A percentile compares a stretch with the other conserved stretches of the same genome.
These are phyloP conservation scores for Tylopilus subfusipes DNA, from an alignment of 768 basidiomycete genomes.

Conservation along the genomic window DNA sequence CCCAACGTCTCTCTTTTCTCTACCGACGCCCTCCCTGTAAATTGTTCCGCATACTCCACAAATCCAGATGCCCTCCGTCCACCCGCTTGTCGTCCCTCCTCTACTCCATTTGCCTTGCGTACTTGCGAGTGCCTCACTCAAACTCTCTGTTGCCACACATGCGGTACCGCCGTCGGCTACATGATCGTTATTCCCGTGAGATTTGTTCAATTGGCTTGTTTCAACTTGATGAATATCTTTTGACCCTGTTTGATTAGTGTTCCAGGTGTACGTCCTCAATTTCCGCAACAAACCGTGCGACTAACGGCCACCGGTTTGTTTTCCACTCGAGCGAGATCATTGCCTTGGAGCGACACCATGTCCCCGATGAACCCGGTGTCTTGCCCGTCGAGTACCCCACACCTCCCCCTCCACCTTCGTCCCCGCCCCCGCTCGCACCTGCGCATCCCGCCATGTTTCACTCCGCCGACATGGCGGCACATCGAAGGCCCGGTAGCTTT, in stretches of 20 bases:
- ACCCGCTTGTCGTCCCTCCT: constrained; percentile 36
- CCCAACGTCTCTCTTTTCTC: constrained; percentile 81
- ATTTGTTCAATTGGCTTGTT: constrained; percentile 4
- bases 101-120: constrained; percentile 36
- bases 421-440: constrained; percentile 30
- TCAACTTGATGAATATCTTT: constrained; percentile 3
- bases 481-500: constrained; percentile 7
- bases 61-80: constrained; percentile 42
- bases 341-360: constrained; percentile 61
- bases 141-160: constrained; percentile 75
- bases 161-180: constrained; percentile 72
- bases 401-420: constrained; percentile 30
- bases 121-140: constrained; percentile 87
- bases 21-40: constrained; percentile 73
- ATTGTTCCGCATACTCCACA: constrained; percentile 65
- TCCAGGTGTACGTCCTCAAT: constrained; percentile 70
- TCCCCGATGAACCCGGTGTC: constrained; percentile 62
- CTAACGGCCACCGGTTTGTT: constrained; percentile 84
- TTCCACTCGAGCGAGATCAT: constrained; percentile 73
- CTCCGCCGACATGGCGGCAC: constrained; percentile 27
- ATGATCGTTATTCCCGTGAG: constrained; percentile 69
- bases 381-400: constrained; percentile 40
- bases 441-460: constrained; percentile 29
- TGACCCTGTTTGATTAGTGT: constrained; percentile 42
- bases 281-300: constrained; percentile 61